Evolutionary conservation across 2,329 filamentous ascomycete species (phyloP).

Genomic region (Xylaria sp.): DNA sequence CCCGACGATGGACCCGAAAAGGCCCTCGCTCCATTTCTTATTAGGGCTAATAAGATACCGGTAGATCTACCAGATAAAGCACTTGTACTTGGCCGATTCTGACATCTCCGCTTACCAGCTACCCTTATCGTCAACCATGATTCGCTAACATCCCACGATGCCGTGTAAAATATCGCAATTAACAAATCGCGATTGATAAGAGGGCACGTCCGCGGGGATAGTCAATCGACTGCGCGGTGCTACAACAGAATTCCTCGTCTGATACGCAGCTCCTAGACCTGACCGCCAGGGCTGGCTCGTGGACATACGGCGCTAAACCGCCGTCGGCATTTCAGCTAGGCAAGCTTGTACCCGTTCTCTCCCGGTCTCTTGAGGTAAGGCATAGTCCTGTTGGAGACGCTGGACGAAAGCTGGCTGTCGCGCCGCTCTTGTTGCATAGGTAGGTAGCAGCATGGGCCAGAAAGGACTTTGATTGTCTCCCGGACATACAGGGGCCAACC

Average conservation of each 20-base stretch:
- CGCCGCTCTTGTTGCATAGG: slow-evolving; percentile 14
- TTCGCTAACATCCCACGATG: slow-evolving; percentile 37
- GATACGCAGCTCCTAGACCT: slow-evolving; percentile 2
- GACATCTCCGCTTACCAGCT: slow-evolving; percentile 44
- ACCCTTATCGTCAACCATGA: slow-evolving; percentile 43
- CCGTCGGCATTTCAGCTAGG: slow-evolving; percentile 10
- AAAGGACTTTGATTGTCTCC: slow-evolving; percentile 8
- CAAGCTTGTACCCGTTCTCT: not conserved
- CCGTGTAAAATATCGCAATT: slow-evolving; percentile 29
- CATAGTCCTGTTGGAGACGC: slow-evolving; percentile 24
- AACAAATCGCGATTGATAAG: slow-evolving; percentile 44
- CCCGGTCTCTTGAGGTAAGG: not conserved
- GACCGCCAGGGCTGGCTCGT: not conserved
- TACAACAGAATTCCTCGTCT: slow-evolving; percentile 5
- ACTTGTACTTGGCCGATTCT: slow-evolving; percentile 35
- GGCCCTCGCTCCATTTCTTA: slow-evolving; percentile 27
- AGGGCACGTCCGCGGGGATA: slow-evolving; percentile 33
- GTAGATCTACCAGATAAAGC: slow-evolving; percentile 1
- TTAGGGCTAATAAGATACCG: slow-evolving; percentile 16
- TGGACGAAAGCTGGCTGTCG: not conserved
- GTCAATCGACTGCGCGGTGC: slow-evolving; percentile 1
- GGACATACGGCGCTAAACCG: slow-evolving; percentile 11
- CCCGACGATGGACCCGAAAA: slow-evolving; percentile 13
- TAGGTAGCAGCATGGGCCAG: slow-evolving; percentile 14
- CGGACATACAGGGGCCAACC: not conserved